A percentile compares a stretch with the other conserved stretches of the same genome.
Conservation (phyloP, 139 green algal species). For the Chlorella sp. region DNA sequence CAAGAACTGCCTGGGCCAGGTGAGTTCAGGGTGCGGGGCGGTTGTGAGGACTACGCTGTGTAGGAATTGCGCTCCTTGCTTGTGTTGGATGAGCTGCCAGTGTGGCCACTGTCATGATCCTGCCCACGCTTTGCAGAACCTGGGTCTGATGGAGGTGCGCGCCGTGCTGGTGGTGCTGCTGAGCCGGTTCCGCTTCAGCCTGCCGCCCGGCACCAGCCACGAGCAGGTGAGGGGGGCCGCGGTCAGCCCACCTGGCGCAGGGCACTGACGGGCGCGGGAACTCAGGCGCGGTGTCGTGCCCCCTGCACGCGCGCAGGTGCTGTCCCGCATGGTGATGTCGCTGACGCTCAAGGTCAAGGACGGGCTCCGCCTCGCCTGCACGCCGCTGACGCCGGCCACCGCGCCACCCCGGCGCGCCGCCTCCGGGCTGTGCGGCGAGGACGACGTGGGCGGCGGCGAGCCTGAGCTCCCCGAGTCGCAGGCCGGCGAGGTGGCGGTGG, state of each 20-base stretch:
- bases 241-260: background rate
- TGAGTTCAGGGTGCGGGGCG: too few relatives aligned
- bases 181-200: conserved; percentile 33
- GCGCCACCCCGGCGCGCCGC: too few relatives aligned
- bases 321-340: background rate
- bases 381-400: too few relatives aligned
- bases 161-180: conserved; percentile 39
- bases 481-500: too few relatives aligned
- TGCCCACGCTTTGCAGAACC: background rate
- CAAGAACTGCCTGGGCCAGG: conserved; percentile 52
- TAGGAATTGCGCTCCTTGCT: too few relatives aligned
- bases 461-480: too few relatives aligned
- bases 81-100: background rate
- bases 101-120: background rate
- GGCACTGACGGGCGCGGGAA: background rate
- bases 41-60: too few relatives aligned
- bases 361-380: background rate
- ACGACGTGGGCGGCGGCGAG: too few relatives aligned
- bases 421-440: too few relatives aligned
- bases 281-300: too few relatives aligned
- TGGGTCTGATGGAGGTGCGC: conserved; percentile 50
- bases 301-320: background rate
- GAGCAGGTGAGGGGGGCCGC: too few relatives aligned
- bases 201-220: conserved; percentile 26
- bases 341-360: conserved; percentile 23